Conservation (phyloP, 1,284 basidiomycete species). For the Heterobasidion annosum region DNA sequence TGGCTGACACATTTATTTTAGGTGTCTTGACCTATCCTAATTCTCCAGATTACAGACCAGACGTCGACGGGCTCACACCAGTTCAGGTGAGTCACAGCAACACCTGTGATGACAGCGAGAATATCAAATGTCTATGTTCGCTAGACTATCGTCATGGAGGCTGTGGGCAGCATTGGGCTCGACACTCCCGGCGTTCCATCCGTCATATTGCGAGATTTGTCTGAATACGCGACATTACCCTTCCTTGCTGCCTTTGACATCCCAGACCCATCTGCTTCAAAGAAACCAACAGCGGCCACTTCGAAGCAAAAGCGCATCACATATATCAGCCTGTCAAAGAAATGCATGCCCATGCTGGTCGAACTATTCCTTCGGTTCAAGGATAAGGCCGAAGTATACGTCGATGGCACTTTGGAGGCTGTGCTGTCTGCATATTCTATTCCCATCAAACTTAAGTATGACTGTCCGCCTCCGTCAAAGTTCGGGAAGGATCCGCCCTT, state of each 20-base stretch:
- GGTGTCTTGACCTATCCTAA: slow-evolving; percentile 74
- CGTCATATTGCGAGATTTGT: slow-evolving; percentile 72
- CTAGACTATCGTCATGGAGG: slow-evolving; percentile 63
- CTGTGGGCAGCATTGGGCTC: slow-evolving; percentile 62
- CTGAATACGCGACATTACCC: slow-evolving; percentile 79
- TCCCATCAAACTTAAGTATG: slow-evolving; percentile 91
- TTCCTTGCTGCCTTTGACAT: slow-evolving; percentile 73
- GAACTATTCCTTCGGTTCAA: slow-evolving; percentile 64
- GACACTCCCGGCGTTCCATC: slow-evolving; percentile 54
- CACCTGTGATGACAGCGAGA: neutral
- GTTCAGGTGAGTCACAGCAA: slow-evolving; percentile 50
- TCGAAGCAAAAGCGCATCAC: slow-evolving; percentile 56
- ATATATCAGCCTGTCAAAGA: slow-evolving; percentile 83
- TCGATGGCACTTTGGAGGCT: slow-evolving; percentile 76
- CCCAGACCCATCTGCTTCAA: slow-evolving; percentile 20
- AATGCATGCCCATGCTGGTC: slow-evolving; percentile 76
- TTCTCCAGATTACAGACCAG: slow-evolving; percentile 82
- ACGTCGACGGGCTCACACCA: slow-evolving; percentile 78
- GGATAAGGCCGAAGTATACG: slow-evolving; percentile 54
- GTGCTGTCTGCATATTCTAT: slow-evolving; percentile 81
- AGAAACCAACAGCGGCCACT: slow-evolving; percentile 63
- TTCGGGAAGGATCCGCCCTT: slow-evolving; percentile 79
- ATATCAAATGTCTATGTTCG: slow-evolving; percentile 3
- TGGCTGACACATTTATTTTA: slow-evolving; percentile 16
- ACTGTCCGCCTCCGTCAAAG: slow-evolving; percentile 82